A percentile compares a stretch with the other conserved stretches of the same genome.
phyloP scores from a whole-genome alignment of 2,329 filamentous ascomycete species.

The Monilinia laxa region DNA sequence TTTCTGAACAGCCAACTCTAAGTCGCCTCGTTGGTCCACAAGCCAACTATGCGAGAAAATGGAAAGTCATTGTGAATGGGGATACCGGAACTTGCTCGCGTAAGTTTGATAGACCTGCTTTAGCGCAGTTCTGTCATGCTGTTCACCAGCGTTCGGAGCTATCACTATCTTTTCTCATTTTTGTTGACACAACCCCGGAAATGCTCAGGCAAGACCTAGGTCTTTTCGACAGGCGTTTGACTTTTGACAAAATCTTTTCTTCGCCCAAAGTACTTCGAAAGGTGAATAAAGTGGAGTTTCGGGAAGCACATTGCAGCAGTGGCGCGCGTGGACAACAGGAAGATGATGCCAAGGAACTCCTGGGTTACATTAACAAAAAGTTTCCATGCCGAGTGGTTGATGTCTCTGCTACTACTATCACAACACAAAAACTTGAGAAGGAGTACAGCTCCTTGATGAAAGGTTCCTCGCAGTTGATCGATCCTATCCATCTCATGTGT shows the following conservation, averaged over 20 bases:
- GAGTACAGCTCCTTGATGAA: neutral
- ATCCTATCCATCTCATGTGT: conserved; percentile 3
- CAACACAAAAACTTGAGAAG: neutral
- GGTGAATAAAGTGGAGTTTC: neutral
- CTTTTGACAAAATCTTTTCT: neutral
- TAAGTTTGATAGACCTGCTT: neutral
- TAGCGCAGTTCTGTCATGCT: neutral
- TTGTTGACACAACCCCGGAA: neutral
- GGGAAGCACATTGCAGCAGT: neutral
- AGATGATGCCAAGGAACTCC: neutral
- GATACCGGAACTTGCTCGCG: neutral
- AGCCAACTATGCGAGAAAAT: neutral
- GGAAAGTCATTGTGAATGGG: conserved; percentile 1
- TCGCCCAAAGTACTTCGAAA: neutral
- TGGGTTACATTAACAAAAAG: neutral
- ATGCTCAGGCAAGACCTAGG: neutral
- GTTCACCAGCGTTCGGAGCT: neutral
- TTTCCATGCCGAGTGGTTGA: neutral
- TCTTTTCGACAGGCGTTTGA: neutral
- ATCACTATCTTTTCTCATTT: neutral
- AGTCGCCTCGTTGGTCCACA: neutral
- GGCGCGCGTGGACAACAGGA: neutral
- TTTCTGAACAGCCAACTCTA: neutral
- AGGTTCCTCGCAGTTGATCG: neutral
- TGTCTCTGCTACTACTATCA: neutral